Evolutionary conservation across 768 basidiomycete genomes (phyloP).

Genomic region (Amanita exitialis): DNA sequence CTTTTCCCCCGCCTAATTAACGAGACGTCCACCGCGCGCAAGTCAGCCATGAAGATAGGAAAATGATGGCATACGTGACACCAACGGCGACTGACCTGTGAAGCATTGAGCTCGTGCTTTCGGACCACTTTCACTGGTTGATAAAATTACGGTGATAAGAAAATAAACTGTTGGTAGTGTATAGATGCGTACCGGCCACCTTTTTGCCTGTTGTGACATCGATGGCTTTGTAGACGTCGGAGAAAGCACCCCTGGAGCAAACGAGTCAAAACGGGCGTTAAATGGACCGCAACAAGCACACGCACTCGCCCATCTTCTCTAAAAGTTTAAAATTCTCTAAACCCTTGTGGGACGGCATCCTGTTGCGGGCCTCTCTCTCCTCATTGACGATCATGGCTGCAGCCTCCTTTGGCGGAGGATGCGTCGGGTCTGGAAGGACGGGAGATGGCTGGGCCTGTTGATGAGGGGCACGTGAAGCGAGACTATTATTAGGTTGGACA

Average conservation of each 20-base stretch:
- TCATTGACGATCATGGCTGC: slow-evolving; percentile 69
- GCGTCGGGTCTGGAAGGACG: slow-evolving; percentile 12
- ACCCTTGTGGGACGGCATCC: slow-evolving; percentile 81
- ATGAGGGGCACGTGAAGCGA: slow-evolving; percentile 19
- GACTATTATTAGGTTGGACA: slow-evolving; percentile 1
- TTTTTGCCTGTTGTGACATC: slow-evolving; percentile 66
- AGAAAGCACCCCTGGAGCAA: slow-evolving; percentile 76
- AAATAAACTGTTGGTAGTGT: slow-evolving; percentile 6
- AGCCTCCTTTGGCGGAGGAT: slow-evolving; percentile 25
- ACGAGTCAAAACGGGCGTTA: slow-evolving; percentile 12
- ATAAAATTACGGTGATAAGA: slow-evolving; percentile 12
- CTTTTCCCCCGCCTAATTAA: slow-evolving; percentile 72
- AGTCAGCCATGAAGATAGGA: slow-evolving; percentile 14
- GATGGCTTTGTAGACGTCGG: slow-evolving; percentile 93
- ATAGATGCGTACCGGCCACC: slow-evolving; percentile 60
- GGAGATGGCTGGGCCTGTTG: slow-evolving; percentile 23
- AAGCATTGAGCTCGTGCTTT: slow-evolving; percentile 84
- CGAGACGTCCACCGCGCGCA: slow-evolving; percentile 21
- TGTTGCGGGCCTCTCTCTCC: slow-evolving; percentile 60
- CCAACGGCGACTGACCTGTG: slow-evolving; percentile 61
- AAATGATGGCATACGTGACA: slow-evolving; percentile 14
- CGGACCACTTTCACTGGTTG: slow-evolving; percentile 83
- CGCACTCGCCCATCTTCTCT: slow-evolving; percentile 92
- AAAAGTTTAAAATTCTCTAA: slow-evolving; percentile 70
- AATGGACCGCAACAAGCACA: slow-evolving; percentile 15